These are phyloP conservation scores for Ramaria sp. DNA, from an alignment of 768 basidiomycete genomes.

Conservation along the genomic window DNA sequence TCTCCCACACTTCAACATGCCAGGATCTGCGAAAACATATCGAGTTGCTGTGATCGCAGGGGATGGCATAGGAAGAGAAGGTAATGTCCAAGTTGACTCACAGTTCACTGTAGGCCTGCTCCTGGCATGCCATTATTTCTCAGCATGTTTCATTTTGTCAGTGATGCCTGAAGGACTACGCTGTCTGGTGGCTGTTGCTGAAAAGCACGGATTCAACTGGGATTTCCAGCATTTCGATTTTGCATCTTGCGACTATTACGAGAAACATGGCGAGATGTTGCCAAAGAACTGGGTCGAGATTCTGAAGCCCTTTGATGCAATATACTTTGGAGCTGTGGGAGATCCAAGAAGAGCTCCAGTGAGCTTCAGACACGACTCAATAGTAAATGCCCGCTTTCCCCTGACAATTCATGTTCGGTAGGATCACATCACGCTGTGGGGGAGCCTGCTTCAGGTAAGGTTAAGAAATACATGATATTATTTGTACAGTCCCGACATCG, in stretches of 20 bases:
- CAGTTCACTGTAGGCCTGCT: too few species aligned
- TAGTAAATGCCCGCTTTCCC: background rate
- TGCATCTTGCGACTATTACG: constrained; percentile 35
- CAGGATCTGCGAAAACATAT: constrained; percentile 15
- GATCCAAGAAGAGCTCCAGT: constrained; percentile 21
- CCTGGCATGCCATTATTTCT: too few species aligned
- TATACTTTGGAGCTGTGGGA: constrained; percentile 40
- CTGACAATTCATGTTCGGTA: constrained; percentile 22
- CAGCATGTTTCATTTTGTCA: background rate
- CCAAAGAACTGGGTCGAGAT: constrained; percentile 32
- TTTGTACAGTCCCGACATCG: too few species aligned
- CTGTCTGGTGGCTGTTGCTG: constrained; percentile 33
- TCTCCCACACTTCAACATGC: background rate
- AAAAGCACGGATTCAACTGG: constrained; percentile 33
- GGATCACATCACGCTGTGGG: constrained; percentile 50
- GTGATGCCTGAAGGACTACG: constrained; percentile 39
- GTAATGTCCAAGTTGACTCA: background rate
- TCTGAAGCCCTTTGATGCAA: constrained; percentile 32
- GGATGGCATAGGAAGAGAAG: constrained; percentile 43
- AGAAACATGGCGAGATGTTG: constrained; percentile 36
- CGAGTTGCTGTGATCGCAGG: constrained; percentile 40
- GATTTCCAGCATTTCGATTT: constrained; percentile 38
- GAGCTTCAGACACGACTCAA: background rate
- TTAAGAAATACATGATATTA: too few species aligned
- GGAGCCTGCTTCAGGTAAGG: constrained; percentile 12